Evolutionary conservation across 208 protist species (phyloP).

Genomic region (Entamoeba moshkovskii): DNA sequence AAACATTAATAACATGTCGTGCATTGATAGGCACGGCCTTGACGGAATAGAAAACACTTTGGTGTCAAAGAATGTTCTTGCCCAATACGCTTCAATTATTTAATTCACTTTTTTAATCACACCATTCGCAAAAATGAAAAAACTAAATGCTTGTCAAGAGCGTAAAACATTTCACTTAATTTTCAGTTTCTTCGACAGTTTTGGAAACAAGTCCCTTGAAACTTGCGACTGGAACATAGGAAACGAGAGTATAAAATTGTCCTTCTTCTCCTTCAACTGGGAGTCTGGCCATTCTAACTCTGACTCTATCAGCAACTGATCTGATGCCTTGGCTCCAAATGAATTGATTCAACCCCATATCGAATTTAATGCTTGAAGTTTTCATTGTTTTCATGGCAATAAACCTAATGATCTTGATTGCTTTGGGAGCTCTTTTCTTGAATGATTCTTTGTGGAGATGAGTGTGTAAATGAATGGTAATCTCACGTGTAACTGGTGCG

Average conservation of each 20-base stretch:
- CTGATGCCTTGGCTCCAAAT: slow-evolving; percentile 7
- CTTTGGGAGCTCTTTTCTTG: slow-evolving; percentile 8
- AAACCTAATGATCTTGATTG: slow-evolving; percentile 8
- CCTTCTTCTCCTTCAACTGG: not conserved
- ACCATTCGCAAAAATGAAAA: too few relatives aligned
- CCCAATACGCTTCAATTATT: not conserved
- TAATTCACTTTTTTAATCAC: not conserved
- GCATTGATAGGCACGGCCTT: not conserved
- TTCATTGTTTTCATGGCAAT: slow-evolving; percentile 10
- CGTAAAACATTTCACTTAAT: too few relatives aligned
- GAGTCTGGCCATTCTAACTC: slow-evolving; percentile 8
- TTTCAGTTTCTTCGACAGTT: not conserved
- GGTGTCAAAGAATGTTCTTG: not conserved
- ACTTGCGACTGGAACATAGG: not conserved
- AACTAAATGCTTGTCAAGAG: too few relatives aligned
- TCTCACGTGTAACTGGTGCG: not conserved
- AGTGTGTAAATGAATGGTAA: not conserved
- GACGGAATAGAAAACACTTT: not conserved
- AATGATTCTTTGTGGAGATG: not conserved
- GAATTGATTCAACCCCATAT: slow-evolving; percentile 5
- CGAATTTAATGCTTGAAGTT: not conserved
- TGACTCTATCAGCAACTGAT: slow-evolving; percentile 1
- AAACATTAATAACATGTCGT: not conserved
- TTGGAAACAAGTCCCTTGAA: not conserved
- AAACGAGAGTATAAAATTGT: slow-evolving; percentile 9